Conservation (phyloP, 495 filamentous ascomycete genomes). For the Rhypophila decipiens region DNA sequence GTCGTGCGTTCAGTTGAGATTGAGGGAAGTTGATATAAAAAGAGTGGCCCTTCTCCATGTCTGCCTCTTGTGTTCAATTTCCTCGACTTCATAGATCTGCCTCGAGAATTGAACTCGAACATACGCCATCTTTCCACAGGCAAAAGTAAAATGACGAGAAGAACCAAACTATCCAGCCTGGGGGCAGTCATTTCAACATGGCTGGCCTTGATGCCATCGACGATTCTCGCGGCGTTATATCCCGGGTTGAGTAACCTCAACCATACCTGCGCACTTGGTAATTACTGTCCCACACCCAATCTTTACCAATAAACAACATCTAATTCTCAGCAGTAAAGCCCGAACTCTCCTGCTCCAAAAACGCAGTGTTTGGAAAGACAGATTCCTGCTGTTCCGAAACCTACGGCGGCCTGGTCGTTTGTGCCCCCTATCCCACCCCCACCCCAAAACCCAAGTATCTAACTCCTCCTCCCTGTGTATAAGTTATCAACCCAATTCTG, state of each 20-base stretch:
- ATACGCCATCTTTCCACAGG: too few relatives aligned
- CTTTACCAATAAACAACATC: background rate
- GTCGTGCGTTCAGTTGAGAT: too few relatives aligned
- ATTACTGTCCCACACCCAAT: background rate
- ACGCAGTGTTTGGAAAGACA: conserved; percentile 29
- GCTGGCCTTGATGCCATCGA: background rate
- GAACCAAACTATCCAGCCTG: too few relatives aligned
- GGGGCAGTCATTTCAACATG: background rate
- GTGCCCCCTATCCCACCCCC: background rate
- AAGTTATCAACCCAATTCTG: conserved; percentile 45
- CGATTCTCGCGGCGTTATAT: conserved; percentile 13
- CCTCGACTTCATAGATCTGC: too few relatives aligned
- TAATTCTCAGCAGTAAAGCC: too few relatives aligned
- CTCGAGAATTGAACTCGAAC: too few relatives aligned
- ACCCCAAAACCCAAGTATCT: background rate
- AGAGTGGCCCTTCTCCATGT: too few relatives aligned
- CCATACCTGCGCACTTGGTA: conserved; percentile 34
- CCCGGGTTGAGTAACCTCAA: conserved; percentile 31
- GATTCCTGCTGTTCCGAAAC: conserved; percentile 50
- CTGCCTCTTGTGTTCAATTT: too few relatives aligned
- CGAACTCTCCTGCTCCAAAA: conserved; percentile 40
- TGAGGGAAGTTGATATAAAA: too few relatives aligned
- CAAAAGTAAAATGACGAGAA: too few relatives aligned
- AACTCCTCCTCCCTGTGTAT: background rate
- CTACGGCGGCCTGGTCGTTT: conserved; percentile 39